Conservation (phyloP, 768 basidiomycete species). For the Xerocomellus amylosporus region DNA sequence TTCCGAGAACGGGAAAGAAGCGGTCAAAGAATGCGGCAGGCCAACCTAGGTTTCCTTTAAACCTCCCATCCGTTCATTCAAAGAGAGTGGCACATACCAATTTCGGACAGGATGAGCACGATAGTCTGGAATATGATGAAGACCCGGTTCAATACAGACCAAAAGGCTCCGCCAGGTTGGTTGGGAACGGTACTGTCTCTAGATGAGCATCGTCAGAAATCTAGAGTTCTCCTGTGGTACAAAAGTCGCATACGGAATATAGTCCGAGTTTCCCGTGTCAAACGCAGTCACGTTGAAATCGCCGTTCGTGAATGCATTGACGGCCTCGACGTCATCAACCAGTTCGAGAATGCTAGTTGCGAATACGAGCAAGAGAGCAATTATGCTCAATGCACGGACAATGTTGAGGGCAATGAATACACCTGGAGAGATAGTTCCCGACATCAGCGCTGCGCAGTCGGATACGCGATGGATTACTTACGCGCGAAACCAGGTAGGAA, state of each 20-base stretch:
- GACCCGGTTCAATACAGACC: slow-evolving; percentile 84
- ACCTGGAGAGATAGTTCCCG: slow-evolving; percentile 26
- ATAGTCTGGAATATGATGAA: slow-evolving; percentile 80
- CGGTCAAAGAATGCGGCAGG: slow-evolving; percentile 75
- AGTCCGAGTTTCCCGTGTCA: slow-evolving; percentile 61
- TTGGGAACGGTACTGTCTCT: slow-evolving; percentile 87
- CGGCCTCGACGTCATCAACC: slow-evolving; percentile 72
- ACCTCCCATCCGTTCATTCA: background rate
- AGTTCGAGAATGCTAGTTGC: slow-evolving; percentile 70
- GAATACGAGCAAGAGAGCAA: slow-evolving; percentile 79
- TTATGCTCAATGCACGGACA: slow-evolving; percentile 70
- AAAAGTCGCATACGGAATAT: slow-evolving; percentile 62
- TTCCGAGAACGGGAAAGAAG: slow-evolving; percentile 91
- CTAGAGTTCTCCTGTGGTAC: background rate
- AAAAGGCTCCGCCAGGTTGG: slow-evolving; percentile 89
- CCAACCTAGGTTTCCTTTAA: slow-evolving; percentile 46
- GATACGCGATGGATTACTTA: slow-evolving; percentile 8
- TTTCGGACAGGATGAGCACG: slow-evolving; percentile 53
- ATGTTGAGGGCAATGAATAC: slow-evolving; percentile 76
- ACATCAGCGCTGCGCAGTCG: background rate
- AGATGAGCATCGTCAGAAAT: background rate
- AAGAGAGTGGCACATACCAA: slow-evolving; percentile 35
- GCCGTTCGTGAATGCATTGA: slow-evolving; percentile 57
- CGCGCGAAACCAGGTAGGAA: slow-evolving; percentile 30
- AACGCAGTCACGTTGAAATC: slow-evolving; percentile 38